A percentile compares a stretch with the other conserved stretches of the same genome.
Evolutionary conservation across 2,329 filamentous ascomycete species (phyloP).

Genomic region (Camillea tinctor): DNA sequence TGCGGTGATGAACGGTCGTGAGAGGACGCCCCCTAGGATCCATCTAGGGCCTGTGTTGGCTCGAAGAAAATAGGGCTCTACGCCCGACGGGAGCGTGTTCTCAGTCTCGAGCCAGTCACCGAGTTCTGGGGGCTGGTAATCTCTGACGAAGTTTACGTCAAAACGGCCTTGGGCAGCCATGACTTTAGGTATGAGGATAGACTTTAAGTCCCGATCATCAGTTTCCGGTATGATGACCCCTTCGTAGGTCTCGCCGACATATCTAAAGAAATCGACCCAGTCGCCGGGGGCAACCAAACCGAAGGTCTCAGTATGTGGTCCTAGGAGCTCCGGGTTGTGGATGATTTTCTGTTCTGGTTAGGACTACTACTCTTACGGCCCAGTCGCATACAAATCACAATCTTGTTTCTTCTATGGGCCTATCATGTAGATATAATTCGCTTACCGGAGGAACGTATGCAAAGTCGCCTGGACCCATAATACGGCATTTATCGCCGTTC

Average conservation of each 20-base stretch:
- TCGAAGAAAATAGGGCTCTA: conserved; percentile 49
- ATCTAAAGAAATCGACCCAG: conserved; percentile 61
- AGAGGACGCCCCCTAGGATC: conserved; percentile 44
- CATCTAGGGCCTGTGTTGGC: conserved; percentile 49
- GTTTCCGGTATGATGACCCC: conserved; percentile 50
- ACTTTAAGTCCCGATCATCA: conserved; percentile 51
- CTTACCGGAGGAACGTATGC: conserved; percentile 55
- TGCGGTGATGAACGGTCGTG: conserved; percentile 48
- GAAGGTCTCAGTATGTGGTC: conserved; percentile 52
- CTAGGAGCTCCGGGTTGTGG: conserved; percentile 55
- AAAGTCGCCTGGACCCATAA: conserved; percentile 55
- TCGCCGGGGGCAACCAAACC: conserved; percentile 56
- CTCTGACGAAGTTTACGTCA: conserved; percentile 52
- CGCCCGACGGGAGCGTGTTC: conserved; percentile 36
- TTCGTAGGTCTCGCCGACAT: conserved; percentile 51
- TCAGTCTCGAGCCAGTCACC: conserved; percentile 39
- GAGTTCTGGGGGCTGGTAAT: conserved; percentile 44
- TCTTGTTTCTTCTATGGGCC: not conserved
- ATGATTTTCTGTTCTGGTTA: conserved; percentile 33
- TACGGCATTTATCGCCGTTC: conserved; percentile 55
- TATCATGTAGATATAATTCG: not conserved
- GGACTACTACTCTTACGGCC: not conserved
- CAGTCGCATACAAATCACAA: not conserved
- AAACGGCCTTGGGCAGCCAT: conserved; percentile 55
- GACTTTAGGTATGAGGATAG: conserved; percentile 52